Percentiles rank a stretch among this genome's conserved stretches.
Evolutionary conservation across 2,329 filamentous ascomycete species (phyloP).

Genomic region (Calonectria multiphialidica): DNA sequence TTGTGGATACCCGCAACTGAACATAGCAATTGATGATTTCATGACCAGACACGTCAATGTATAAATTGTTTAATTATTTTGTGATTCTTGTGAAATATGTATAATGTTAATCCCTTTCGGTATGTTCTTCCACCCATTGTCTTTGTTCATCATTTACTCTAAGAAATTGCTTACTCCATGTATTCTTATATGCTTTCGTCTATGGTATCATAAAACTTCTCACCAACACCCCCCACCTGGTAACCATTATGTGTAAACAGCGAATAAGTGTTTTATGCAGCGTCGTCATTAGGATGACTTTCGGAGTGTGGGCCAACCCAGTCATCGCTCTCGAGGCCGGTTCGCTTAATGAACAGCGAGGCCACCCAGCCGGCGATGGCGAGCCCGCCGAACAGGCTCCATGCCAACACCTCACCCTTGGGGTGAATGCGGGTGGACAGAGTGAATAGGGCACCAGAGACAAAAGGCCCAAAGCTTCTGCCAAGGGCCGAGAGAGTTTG

Average conservation of each 20-base stretch:
- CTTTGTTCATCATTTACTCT: background rate
- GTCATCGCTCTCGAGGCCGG: constrained; percentile 70
- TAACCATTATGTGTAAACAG: background rate
- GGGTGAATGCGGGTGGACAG: constrained; percentile 78
- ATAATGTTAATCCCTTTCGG: background rate
- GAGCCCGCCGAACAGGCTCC: constrained; percentile 88
- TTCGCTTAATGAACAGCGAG: constrained; percentile 81
- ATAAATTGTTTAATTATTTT: background rate
- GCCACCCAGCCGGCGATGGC: constrained; percentile 84
- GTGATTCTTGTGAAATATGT: background rate
- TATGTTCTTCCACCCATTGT: background rate
- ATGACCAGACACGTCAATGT: background rate
- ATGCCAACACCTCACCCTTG: constrained; percentile 87
- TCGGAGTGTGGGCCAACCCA: constrained; percentile 51
- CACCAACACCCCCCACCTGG: background rate
- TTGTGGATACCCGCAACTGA: background rate
- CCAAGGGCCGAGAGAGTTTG: constrained; percentile 94
- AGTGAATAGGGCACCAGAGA: constrained; percentile 89
- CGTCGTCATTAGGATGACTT: constrained; percentile 41
- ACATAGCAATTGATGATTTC: background rate
- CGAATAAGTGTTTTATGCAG: background rate
- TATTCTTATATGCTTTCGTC: constrained; percentile 3
- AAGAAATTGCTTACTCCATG: background rate
- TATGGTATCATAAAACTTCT: constrained; percentile 6
- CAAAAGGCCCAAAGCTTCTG: constrained; percentile 87